Conservation (phyloP, 805 yeast species). For the Saccharomyces kudriavzevii region DNA sequence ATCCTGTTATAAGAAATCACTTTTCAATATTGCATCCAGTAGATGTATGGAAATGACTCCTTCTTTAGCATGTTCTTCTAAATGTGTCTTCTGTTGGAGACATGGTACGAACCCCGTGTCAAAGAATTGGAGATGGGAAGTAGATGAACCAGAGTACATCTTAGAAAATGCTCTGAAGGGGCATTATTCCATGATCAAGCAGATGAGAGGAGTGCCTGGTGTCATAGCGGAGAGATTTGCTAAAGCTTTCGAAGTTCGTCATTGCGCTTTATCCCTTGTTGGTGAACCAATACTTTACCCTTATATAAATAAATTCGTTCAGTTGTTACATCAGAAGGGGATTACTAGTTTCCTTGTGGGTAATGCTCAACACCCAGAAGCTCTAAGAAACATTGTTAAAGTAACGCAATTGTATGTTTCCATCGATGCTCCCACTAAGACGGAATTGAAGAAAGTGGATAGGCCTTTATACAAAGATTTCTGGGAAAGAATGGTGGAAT, state of each 20-base stretch:
- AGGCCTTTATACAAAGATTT: conserved; percentile 83
- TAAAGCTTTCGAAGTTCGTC: conserved; percentile 82
- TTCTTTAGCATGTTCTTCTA: conserved; percentile 84
- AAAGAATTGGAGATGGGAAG: conserved; percentile 93
- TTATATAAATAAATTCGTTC: conserved; percentile 75
- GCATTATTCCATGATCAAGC: conserved; percentile 86
- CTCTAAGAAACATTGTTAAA: conserved; percentile 55
- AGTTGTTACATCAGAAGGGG: conserved; percentile 67
- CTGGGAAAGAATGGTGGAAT: conserved; percentile 80
- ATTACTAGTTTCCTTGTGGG: conserved; percentile 87
- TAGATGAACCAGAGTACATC: conserved; percentile 79
- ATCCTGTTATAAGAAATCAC: conserved; percentile 86
- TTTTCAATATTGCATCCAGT: conserved; percentile 84
- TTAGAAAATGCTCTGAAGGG: conserved; percentile 80
- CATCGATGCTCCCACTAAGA: conserved; percentile 86
- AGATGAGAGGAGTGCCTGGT: conserved; percentile 94
- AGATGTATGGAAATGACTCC: conserved; percentile 96
- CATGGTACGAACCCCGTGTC: conserved; percentile 97
- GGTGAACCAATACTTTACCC: conserved; percentile 96
- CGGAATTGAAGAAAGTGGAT: conserved; percentile 72
- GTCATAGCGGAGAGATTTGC: conserved; percentile 82
- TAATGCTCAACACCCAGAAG: conserved; percentile 93
- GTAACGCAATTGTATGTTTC: conserved; percentile 90
- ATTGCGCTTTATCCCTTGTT: conserved; percentile 86
- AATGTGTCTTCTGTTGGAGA: conserved; percentile 96